A percentile compares a stretch with the other conserved stretches of the same genome.
phyloP scores from a whole-genome alignment of 2,329 filamentous ascomycete species.

The Aotearoamyces nothofagi region DNA sequence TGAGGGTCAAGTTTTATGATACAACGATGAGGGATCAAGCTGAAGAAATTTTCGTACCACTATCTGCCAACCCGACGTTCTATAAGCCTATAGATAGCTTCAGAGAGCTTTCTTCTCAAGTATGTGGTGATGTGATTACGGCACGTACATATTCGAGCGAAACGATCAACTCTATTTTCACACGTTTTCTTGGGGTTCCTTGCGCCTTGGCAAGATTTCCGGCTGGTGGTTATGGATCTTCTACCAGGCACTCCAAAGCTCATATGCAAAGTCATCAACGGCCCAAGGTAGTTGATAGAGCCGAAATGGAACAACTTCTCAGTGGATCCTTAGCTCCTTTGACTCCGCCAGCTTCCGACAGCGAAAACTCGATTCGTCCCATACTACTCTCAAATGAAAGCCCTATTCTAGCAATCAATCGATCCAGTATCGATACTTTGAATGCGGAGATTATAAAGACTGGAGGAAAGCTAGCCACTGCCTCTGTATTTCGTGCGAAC shows the following conservation, averaged over 20 bases:
- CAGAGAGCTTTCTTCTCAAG: conserved; percentile 39
- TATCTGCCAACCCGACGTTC: conserved; percentile 51
- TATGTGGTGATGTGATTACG: conserved; percentile 69
- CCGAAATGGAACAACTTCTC: conserved; percentile 4
- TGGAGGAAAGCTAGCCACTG: conserved; percentile 49
- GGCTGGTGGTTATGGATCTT: conserved; percentile 40
- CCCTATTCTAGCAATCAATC: conserved; percentile 73
- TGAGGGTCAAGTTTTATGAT: conserved; percentile 43
- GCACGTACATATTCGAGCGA: conserved; percentile 54
- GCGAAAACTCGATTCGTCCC: conserved; percentile 27
- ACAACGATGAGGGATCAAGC: conserved; percentile 10
- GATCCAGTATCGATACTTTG: conserved; percentile 62
- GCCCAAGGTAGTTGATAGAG: conserved; percentile 9
- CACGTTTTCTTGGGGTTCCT: conserved; percentile 55
- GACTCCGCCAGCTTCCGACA: conserved; percentile 37
- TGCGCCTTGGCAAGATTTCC: conserved; percentile 80
- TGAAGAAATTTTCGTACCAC: conserved; percentile 35
- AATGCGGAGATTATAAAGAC: conserved; percentile 54
- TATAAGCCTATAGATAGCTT: conserved; percentile 27
- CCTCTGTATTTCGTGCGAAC: conserved; percentile 78
- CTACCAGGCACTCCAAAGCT: conserved; percentile 55
- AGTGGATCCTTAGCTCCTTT: conserved; percentile 38
- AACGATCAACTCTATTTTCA: conserved; percentile 63
- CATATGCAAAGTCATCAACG: conserved; percentile 46
- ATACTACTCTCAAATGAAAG: conserved; percentile 88